phyloP scores from a whole-genome alignment of 2,329 filamentous ascomycete genomes.

The Penicillium sp. region DNA sequence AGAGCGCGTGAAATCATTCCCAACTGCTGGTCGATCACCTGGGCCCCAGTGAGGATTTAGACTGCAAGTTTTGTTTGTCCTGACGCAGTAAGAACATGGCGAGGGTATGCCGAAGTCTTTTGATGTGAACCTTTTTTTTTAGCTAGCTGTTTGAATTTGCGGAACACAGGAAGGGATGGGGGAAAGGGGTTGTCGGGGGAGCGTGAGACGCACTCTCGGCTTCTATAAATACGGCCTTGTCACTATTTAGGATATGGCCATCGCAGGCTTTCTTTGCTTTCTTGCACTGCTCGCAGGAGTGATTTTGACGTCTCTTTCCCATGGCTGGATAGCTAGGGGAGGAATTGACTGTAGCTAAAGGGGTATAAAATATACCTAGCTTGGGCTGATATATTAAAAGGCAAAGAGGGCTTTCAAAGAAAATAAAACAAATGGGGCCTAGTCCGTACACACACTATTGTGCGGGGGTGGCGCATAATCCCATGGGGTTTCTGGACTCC shows the following conservation, averaged over 20 bases:
- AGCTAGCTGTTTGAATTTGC: background rate
- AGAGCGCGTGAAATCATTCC: background rate
- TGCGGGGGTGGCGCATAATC: too few species aligned
- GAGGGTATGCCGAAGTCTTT: background rate
- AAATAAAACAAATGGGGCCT: too few species aligned
- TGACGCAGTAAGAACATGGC: background rate
- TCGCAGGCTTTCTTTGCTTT: background rate
- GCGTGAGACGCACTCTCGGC: background rate
- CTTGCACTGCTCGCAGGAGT: background rate
- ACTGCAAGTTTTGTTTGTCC: background rate
- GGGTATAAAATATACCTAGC: too few species aligned
- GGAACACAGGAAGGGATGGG: background rate
- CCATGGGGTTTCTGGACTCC: too few species aligned
- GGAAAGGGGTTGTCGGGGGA: background rate
- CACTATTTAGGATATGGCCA: background rate
- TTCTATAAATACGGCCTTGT: background rate
- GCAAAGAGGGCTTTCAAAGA: too few species aligned
- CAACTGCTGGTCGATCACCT: background rate
- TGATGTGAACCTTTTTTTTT: background rate
- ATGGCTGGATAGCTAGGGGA: background rate
- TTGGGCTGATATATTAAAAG: too few species aligned
- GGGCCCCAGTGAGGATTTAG: background rate
- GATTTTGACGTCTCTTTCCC: background rate
- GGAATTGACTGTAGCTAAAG: too few species aligned
- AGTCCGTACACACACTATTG: too few species aligned